Evolutionary conservation across 2,329 filamentous ascomycete genomes (phyloP), one percentile per base, ranked within the genome.

Genomic region (Botrytis fragariae): DNA sequence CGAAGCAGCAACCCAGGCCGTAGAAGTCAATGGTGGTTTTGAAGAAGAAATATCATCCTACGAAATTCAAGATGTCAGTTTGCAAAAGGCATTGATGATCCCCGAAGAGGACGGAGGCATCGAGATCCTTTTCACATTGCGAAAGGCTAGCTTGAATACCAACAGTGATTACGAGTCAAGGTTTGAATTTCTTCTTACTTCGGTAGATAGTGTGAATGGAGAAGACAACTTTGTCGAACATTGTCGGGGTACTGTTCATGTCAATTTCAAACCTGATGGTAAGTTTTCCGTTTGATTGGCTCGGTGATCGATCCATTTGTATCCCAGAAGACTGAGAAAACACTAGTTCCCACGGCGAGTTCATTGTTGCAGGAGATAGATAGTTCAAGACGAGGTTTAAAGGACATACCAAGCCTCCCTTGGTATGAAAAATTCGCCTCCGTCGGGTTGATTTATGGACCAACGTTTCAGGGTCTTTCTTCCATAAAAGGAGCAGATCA

Each of bases 11-110:
- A 61, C 68, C 9, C 74, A 77, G 48, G 45, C 4, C 4, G 4
- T 25, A 25, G 9, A 51, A 51, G 59, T 29, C 29, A 45, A 54
- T 39, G 0, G 84, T 82, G 32, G 62, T 57, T 45, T 48, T 18
- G 29, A 35, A n/a, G 62, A 59, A 6, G 75, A 82, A 84, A 67
- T 74, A 83, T 42, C 35, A 39, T 48, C 61, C 22, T 39, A 65
- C 35, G 20, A 44, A 32, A n/a, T 74, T 45, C 74, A 63, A 7
- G 68, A 72, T 54, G 69, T 74, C 14, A 22, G 12, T 25, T 74
- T 74, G n/a, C 62, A 65, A 35, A 62, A 39, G n/a, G 57, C 71
- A 6, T 51, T 74, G 18, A 29, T 73, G 12, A 62, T 64, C 51
- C 64, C 65, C 10, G 71, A 72, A 37, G 35, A 69, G 39, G 70